Percentiles rank a stretch among this genome's conserved stretches.
These are phyloP conservation scores for Fusarium oligoseptatum DNA, from an alignment of 2,329 filamentous ascomycete genomes.

Conservation along the genomic window DNA sequence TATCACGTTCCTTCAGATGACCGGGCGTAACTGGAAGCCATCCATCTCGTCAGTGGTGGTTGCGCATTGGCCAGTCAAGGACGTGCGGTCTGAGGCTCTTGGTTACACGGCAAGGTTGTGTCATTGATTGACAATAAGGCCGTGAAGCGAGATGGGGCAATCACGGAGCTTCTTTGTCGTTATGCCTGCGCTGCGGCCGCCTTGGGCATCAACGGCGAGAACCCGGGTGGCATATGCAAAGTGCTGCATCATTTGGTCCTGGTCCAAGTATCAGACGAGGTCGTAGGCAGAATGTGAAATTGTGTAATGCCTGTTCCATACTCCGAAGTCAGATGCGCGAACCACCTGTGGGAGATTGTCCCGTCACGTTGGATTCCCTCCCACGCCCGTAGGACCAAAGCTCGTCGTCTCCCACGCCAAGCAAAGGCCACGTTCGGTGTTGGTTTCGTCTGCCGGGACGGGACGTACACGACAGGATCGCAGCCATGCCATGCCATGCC, in stretches of 20 bases:
- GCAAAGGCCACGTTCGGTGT: constrained; percentile 11
- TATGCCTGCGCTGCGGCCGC: constrained; percentile 6
- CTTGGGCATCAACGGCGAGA: constrained; percentile 4
- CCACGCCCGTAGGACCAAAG: constrained; percentile 12
- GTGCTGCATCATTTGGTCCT: background rate
- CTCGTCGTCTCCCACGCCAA: constrained; percentile 1
- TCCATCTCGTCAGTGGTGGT: constrained; percentile 7
- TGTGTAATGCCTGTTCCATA: background rate
- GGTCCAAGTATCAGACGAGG: background rate
- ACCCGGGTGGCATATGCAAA: background rate
- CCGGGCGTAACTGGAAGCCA: constrained; percentile 1
- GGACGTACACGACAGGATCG: constrained; percentile 10
- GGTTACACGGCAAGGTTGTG: constrained; percentile 2
- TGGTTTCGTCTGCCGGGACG: constrained; percentile 18
- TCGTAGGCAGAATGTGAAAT: background rate
- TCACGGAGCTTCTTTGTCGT: constrained; percentile 1
- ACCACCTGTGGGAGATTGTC: background rate
- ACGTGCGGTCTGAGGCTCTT: background rate
- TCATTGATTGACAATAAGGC: background rate
- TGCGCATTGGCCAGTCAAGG: constrained; percentile 3
- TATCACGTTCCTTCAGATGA: constrained; percentile 18
- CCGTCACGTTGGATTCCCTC: constrained; percentile 9
- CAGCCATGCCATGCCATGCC: background rate
- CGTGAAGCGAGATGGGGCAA: constrained; percentile 1
- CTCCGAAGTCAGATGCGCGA: background rate